phyloP scores from a whole-genome alignment of 1,284 basidiomycete genomes.

The Fistulinella staudtii region DNA sequence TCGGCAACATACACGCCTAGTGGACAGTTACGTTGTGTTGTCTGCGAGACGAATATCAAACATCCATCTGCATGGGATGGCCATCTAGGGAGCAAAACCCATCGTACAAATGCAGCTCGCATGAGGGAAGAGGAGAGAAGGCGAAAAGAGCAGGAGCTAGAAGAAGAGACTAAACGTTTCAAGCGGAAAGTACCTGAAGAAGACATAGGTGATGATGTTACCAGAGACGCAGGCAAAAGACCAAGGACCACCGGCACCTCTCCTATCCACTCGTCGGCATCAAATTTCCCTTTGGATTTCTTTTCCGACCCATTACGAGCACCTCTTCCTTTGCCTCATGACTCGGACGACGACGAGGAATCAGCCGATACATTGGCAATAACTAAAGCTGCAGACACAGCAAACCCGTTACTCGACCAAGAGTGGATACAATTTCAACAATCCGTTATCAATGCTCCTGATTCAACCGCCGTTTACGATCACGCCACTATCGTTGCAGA shows the following conservation, averaged over 20 bases:
- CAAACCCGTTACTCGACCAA: constrained; percentile 43
- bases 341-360: constrained; percentile 47
- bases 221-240: constrained; percentile 30
- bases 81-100: constrained; percentile 75
- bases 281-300: constrained; percentile 62
- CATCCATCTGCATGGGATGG: constrained; percentile 80
- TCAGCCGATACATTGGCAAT: constrained; percentile 11
- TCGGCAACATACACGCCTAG: constrained; percentile 61
- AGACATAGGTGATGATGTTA: background rate
- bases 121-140: constrained; percentile 50
- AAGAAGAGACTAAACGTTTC: constrained; percentile 27
- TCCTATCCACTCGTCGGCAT: constrained; percentile 8
- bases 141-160: constrained; percentile 36
- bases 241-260: constrained; percentile 26
- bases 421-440: constrained; percentile 71
- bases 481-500: constrained; percentile 70
- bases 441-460: constrained; percentile 46
- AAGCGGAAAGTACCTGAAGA: constrained; percentile 42
- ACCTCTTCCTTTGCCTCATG: constrained; percentile 36
- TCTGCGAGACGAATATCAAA: constrained; percentile 63
- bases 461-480: constrained; percentile 50
- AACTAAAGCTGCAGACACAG: constrained; percentile 4
- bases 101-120: constrained; percentile 59
- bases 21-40: constrained; percentile 65
- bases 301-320: constrained; percentile 71